A percentile compares a stretch with the other conserved stretches of the same genome.
Evolutionary conservation across 306 rosid species (phyloP).

Genomic region (Erythrophleum fordii): DNA sequence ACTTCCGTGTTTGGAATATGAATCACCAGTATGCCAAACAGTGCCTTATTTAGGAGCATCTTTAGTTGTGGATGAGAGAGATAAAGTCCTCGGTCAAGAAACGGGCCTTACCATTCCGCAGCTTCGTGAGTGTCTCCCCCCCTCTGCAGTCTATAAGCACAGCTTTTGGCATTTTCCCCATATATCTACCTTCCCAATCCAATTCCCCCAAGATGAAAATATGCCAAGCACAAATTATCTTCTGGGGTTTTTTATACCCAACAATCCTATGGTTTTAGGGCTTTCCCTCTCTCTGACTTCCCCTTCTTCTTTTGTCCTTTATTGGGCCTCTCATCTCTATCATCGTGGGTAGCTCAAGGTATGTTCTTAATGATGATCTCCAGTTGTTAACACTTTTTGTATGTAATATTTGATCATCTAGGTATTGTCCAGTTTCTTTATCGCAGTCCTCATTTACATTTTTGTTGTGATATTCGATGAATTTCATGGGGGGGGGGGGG

Average conservation of each 20-base stretch:
- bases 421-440: constrained; percentile 31
- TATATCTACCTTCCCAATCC: background rate
- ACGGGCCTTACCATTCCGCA: constrained; percentile 21
- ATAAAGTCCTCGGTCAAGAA: constrained; percentile 29
- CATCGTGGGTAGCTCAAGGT: constrained; percentile 50
- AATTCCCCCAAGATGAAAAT: constrained; percentile 1
- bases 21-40: constrained; percentile 37
- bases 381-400: background rate
- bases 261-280: constrained; percentile 13
- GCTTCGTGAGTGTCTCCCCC: constrained; percentile 39
- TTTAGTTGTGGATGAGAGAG: constrained; percentile 37
- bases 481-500: constrained; percentile 5
- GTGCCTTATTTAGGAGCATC: constrained; percentile 31
- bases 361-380: constrained; percentile 32
- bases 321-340: background rate
- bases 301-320: background rate
- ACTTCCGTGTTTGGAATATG: background rate
- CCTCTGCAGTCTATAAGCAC: background rate
- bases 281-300: background rate
- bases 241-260: constrained; percentile 41
- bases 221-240: background rate
- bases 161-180: constrained; percentile 11
- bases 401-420: constrained; percentile 26
- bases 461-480: background rate
- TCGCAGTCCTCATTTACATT: background rate